A percentile compares a stretch with the other conserved stretches of the same genome.
Evolutionary conservation across 257 asterid species (phyloP).

Genomic region (Solanum paucissectum): DNA sequence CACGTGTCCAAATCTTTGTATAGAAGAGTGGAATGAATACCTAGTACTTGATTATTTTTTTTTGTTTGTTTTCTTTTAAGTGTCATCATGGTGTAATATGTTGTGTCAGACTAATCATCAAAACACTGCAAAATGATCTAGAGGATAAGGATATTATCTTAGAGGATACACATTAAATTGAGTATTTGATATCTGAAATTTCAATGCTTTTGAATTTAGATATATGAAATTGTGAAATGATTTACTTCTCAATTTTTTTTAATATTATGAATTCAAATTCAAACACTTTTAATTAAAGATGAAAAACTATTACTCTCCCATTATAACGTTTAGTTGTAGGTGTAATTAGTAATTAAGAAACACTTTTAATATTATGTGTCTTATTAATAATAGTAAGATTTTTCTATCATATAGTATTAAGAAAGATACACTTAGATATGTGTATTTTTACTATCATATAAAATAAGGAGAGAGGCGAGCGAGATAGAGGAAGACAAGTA

Average conservation of each 20-base stretch:
- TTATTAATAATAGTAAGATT: too few species aligned
- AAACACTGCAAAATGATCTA: neutral
- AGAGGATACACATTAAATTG: neutral
- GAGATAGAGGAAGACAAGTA: too few species aligned
- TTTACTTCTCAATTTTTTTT: too few species aligned
- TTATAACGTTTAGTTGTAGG: neutral
- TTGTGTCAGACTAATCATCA: neutral
- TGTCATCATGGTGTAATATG: neutral
- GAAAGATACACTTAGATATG: too few species aligned
- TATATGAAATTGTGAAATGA: too few species aligned
- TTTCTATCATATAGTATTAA: too few species aligned
- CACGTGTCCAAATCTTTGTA: constrained; percentile 2
- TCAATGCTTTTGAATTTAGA: fast-evolving
- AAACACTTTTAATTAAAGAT: too few species aligned
- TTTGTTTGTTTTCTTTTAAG: too few species aligned
- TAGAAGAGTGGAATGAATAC: neutral
- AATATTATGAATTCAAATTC: neutral
- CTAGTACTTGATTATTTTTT: neutral
- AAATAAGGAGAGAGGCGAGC: too few species aligned
- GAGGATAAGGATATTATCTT: neutral
- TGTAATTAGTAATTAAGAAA: neutral
- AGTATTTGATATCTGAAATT: too few species aligned
- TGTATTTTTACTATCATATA: too few species aligned
- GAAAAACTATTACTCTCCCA: neutral
- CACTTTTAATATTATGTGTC: neutral